Evolutionary conservation across 2,329 filamentous ascomycete genomes (phyloP).

Genomic region (Diatrype stigma): DNA sequence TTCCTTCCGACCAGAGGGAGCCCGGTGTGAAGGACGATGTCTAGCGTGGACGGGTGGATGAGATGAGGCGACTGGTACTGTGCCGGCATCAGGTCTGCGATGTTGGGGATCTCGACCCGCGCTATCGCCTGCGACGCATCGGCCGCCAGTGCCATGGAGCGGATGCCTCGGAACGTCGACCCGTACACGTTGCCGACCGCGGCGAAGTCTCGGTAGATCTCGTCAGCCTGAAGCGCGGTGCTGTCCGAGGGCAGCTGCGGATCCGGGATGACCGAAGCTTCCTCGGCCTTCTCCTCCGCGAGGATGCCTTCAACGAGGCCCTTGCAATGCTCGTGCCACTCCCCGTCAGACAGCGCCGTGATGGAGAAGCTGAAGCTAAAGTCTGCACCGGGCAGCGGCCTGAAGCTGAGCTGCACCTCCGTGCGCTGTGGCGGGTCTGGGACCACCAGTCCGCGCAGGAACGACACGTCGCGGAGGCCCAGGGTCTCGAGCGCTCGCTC

Average conservation of each 20-base stretch:
- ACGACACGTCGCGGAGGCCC: constrained; percentile 8
- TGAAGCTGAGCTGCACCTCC: constrained; percentile 10
- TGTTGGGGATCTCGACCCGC: constrained; percentile 2
- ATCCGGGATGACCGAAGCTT: neutral
- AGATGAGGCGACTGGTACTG: constrained; percentile 4
- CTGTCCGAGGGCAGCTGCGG: neutral
- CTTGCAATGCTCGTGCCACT: constrained; percentile 10
- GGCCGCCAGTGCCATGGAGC: neutral
- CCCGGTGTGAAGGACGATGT: constrained; percentile 8
- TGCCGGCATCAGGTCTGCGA: constrained; percentile 6
- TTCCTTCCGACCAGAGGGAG: constrained; percentile 4
- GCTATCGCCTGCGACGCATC: neutral
- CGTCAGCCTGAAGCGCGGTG: neutral
- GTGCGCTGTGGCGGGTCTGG: constrained; percentile 3
- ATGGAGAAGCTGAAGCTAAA: constrained; percentile 4
- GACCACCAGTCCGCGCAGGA: constrained; percentile 9
- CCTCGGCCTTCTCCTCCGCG: neutral
- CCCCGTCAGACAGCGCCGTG: constrained; percentile 4
- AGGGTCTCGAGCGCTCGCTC: constrained; percentile 1
- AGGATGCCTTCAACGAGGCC: constrained; percentile 4
- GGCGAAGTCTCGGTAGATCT: constrained; percentile 3
- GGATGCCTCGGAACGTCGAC: constrained; percentile 3
- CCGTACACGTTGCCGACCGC: constrained; percentile 8
- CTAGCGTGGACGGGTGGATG: constrained; percentile 12
- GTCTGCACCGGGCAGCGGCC: neutral